These are phyloP conservation scores for Raphanus sativus DNA, from an alignment of 345 rosid genomes.

Conservation along the genomic window DNA sequence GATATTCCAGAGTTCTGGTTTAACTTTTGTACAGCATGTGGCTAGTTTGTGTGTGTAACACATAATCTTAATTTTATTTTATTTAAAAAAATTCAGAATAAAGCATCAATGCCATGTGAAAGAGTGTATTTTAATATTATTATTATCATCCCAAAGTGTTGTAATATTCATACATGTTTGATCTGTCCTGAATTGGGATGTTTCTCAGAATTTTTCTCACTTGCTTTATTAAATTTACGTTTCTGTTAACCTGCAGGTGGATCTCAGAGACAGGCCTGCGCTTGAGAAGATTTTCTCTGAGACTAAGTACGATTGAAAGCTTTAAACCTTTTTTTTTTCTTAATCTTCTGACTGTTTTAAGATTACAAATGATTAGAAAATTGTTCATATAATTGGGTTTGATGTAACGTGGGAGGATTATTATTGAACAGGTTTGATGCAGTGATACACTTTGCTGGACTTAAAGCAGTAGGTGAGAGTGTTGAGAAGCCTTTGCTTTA, in stretches of 20 bases:
- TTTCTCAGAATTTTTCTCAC: not conserved
- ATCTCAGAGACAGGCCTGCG: slow-evolving; percentile 80
- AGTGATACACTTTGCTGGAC: slow-evolving; percentile 97
- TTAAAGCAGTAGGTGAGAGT: slow-evolving; percentile 98
- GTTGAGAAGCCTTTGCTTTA: slow-evolving; percentile 82
- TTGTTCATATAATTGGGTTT: slow-evolving; percentile 20
- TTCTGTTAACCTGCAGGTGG: slow-evolving; percentile 55
- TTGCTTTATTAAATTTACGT: not conserved
- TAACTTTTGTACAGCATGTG: slow-evolving; percentile 20
- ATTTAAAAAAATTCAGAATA: not conserved
- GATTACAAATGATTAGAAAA: not conserved
- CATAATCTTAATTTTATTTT: not conserved
- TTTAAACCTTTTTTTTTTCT: not conserved
- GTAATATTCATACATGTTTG: slow-evolving; percentile 1
- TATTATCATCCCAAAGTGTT: not conserved
- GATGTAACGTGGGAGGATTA: slow-evolving; percentile 21
- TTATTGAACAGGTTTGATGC: slow-evolving; percentile 70
- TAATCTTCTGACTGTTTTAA: not conserved
- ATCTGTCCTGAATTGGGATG: slow-evolving; percentile 30
- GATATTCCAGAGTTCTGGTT: slow-evolving; percentile 21
- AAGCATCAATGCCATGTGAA: slow-evolving; percentile 36
- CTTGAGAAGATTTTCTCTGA: slow-evolving; percentile 65
- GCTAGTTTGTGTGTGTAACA: slow-evolving; percentile 8
- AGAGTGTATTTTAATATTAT: slow-evolving; percentile 3
- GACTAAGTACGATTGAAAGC: slow-evolving; percentile 50